These are phyloP conservation scores for Kuraishia hungarica DNA, from an alignment of 805 yeast genomes.

Conservation along the genomic window DNA sequence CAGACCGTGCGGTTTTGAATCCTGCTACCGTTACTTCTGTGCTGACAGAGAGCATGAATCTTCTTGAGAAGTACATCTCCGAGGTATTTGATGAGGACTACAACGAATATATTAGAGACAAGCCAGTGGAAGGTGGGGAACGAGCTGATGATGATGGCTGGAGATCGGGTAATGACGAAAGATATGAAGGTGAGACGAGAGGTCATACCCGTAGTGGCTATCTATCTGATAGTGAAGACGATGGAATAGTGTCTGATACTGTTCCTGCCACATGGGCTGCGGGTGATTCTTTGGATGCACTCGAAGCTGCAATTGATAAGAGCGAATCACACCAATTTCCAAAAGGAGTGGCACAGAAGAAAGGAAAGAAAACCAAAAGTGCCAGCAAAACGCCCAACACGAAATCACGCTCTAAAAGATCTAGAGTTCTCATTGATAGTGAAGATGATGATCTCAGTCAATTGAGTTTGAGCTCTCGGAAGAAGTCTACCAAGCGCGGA, in stretches of 20 bases:
- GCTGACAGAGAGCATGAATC: not conserved
- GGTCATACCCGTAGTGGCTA: not conserved
- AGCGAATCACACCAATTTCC: conserved; percentile 2
- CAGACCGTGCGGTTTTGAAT: not conserved
- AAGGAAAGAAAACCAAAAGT: conserved; percentile 14
- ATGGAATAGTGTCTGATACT: conserved; percentile 24
- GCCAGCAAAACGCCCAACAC: conserved; percentile 5
- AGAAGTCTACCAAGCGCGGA: conserved; percentile 7
- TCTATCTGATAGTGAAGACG: conserved; percentile 26
- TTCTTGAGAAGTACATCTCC: not conserved
- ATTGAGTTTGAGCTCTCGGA: conserved; percentile 6
- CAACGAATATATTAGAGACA: not conserved
- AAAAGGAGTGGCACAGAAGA: conserved; percentile 20
- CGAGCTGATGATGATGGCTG: not conserved
- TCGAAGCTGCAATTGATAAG: conserved; percentile 23
- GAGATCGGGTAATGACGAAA: not conserved
- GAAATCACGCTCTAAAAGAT: not conserved
- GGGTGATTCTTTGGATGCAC: conserved; percentile 27
- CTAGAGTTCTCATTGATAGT: conserved; percentile 6
- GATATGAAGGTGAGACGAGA: not conserved
- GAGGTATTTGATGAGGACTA: not conserved
- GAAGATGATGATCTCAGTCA: conserved; percentile 9
- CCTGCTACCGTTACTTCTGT: not conserved
- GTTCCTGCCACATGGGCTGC: conserved; percentile 17
- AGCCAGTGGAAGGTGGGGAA: not conserved